These are phyloP conservation scores for Wickerhamomyces bovis DNA, from an alignment of 805 yeast genomes.

Conservation along the genomic window DNA sequence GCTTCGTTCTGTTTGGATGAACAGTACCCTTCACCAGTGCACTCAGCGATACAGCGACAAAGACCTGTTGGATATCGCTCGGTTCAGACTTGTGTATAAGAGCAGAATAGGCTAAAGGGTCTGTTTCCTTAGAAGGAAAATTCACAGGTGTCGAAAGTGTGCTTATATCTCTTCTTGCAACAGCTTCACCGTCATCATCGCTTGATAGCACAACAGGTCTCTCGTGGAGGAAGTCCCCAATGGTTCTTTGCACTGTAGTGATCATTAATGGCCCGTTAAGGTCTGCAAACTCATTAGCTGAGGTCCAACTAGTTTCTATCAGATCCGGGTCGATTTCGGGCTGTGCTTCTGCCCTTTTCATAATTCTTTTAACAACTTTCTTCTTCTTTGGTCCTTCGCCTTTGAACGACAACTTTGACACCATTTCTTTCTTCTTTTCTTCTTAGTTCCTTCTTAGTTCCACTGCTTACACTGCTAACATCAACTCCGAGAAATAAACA, in stretches of 20 bases:
- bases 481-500: background rate
- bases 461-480: too few species aligned
- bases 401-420: slow-evolving; percentile 30
- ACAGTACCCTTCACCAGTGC: slow-evolving; percentile 1
- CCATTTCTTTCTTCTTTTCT: slow-evolving; percentile 24
- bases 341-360: slow-evolving; percentile 1
- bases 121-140: slow-evolving; percentile 6
- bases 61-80: slow-evolving; percentile 26
- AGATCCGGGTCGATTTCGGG: slow-evolving; percentile 2
- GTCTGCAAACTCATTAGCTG: slow-evolving; percentile 24
- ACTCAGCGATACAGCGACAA: slow-evolving; percentile 19
- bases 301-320: slow-evolving; percentile 17
- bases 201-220: background rate
- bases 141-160: slow-evolving; percentile 2
- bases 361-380: slow-evolving; percentile 4
- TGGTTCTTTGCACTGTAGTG: slow-evolving; percentile 2
- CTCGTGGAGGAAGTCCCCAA: background rate
- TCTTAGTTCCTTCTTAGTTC: too few species aligned
- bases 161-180: background rate
- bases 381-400: slow-evolving; percentile 26
- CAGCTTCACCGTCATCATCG: background rate
- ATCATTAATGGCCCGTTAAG: slow-evolving; percentile 30
- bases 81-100: slow-evolving; percentile 25
- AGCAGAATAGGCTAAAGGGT: background rate
- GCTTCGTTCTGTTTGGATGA: slow-evolving; percentile 7